phyloP scores from a whole-genome alignment of 1,139 yeast species.

The Taphrina wiesneri region DNA sequence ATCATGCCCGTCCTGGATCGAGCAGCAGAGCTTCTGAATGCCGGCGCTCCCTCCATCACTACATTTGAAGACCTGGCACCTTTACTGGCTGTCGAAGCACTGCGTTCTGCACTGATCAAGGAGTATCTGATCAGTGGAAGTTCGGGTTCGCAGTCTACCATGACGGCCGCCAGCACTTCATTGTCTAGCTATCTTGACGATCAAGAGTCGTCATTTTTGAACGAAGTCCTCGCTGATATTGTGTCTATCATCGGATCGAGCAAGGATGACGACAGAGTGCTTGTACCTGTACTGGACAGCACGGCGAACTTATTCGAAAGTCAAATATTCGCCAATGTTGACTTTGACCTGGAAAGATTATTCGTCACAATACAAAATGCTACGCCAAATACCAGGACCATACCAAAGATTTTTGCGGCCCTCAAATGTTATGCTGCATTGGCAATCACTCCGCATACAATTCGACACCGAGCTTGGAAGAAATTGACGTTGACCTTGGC shows the following conservation, averaged over 20 bases:
- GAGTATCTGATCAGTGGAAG: slow-evolving; percentile 15
- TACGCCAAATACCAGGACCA: slow-evolving; percentile 9
- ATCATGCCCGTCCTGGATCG: neutral
- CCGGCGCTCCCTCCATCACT: neutral
- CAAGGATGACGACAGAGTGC: slow-evolving; percentile 12
- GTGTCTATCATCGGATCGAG: neutral
- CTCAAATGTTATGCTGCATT: slow-evolving; percentile 3
- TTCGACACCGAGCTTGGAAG: slow-evolving; percentile 9
- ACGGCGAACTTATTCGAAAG: slow-evolving; percentile 1
- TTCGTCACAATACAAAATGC: slow-evolving; percentile 10
- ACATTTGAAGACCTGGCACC: neutral
- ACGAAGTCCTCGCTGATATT: neutral
- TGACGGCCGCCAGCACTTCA: neutral
- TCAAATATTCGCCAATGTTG: neutral
- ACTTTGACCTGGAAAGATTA: neutral
- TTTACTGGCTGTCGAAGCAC: neutral
- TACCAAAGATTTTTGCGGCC: slow-evolving; percentile 25
- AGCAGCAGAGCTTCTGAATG: neutral
- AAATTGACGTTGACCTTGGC: slow-evolving; percentile 11
- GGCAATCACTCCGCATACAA: neutral
- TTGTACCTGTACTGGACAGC: slow-evolving; percentile 16
- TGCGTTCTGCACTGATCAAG: neutral
- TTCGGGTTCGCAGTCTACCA: slow-evolving; percentile 18
- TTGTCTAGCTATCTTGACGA: neutral
- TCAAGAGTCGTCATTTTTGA: neutral